These are phyloP conservation scores for Castanea mollissima DNA, from an alignment of 306 rosid species.

Conservation along the genomic window DNA sequence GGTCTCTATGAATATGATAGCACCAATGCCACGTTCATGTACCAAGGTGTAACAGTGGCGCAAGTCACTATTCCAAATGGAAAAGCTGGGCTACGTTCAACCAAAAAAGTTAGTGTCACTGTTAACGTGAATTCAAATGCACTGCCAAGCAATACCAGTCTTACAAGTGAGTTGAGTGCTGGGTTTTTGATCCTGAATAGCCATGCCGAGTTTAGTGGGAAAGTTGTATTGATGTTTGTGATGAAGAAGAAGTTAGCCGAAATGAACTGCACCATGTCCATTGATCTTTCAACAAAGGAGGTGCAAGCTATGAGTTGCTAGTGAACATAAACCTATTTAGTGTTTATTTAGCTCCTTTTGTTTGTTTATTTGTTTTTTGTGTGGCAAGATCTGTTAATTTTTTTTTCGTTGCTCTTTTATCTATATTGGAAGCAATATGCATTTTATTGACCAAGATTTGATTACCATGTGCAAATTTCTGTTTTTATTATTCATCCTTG, in stretches of 20 bases:
- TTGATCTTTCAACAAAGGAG: background rate
- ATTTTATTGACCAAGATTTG: too few relatives aligned
- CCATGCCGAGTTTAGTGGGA: slow-evolving; percentile 2
- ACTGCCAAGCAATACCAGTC: background rate
- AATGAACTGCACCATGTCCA: slow-evolving; percentile 1
- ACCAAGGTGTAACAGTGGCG: background rate
- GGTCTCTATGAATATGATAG: slow-evolving; percentile 17
- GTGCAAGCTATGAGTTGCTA: background rate
- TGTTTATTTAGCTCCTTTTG: too few relatives aligned
- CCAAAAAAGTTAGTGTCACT: slow-evolving; percentile 1
- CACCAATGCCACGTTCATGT: background rate
- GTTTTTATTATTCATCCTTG: too few relatives aligned
- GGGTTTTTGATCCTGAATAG: background rate
- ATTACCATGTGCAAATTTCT: too few relatives aligned
- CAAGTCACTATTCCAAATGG: background rate
- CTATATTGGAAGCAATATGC: too few relatives aligned
- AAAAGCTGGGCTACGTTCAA: slow-evolving; percentile 8
- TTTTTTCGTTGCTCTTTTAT: too few relatives aligned
- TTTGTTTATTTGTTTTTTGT: background rate
- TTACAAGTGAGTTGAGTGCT: background rate
- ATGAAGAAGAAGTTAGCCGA: slow-evolving; percentile 8
- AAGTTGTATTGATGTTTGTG: slow-evolving; percentile 8
- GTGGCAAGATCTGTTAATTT: too few relatives aligned
- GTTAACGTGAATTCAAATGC: background rate
- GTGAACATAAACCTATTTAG: background rate